Evolutionary conservation across 2,329 filamentous ascomycete species (phyloP).

Genomic region (Colletotrichum lini): DNA sequence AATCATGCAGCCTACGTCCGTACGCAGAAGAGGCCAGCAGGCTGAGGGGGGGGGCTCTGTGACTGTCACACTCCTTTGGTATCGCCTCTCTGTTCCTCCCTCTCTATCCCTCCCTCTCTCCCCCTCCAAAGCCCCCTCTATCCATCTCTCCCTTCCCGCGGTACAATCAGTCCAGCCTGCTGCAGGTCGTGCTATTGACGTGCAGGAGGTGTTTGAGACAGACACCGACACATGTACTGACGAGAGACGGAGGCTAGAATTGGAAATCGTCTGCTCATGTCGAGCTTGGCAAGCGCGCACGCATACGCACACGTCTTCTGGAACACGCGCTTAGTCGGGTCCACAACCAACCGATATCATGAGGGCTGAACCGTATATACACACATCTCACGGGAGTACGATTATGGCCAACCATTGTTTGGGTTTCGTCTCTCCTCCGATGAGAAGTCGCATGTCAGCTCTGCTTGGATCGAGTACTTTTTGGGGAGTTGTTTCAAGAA

Average conservation of each 20-base stretch:
- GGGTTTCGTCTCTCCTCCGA: not conserved
- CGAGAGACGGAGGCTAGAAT: slow-evolving; percentile 10
- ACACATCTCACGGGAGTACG: no score
- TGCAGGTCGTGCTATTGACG: slow-evolving; percentile 18
- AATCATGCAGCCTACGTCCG: not conserved
- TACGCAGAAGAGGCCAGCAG: slow-evolving; percentile 6
- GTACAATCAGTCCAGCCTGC: slow-evolving; percentile 11
- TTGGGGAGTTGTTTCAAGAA: not conserved
- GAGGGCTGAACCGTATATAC: no score
- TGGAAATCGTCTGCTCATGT: slow-evolving; percentile 14
- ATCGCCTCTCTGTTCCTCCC: not conserved
- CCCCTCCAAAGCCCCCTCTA: not conserved
- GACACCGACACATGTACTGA: slow-evolving; percentile 5
- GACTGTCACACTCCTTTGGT: not conserved
- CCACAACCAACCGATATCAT: not conserved
- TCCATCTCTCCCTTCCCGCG: not conserved
- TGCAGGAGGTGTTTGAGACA: slow-evolving; percentile 24
- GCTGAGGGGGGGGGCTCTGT: not conserved
- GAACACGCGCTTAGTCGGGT: not conserved
- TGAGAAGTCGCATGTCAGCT: not conserved
- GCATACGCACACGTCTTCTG: not conserved
- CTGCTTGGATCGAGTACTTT: not conserved
- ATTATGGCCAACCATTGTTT: not conserved
- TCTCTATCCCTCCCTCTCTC: not conserved
- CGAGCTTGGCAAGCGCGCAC: not conserved